Conservation (phyloP, 805 yeast genomes). For the Ogataea methylovora region DNA sequence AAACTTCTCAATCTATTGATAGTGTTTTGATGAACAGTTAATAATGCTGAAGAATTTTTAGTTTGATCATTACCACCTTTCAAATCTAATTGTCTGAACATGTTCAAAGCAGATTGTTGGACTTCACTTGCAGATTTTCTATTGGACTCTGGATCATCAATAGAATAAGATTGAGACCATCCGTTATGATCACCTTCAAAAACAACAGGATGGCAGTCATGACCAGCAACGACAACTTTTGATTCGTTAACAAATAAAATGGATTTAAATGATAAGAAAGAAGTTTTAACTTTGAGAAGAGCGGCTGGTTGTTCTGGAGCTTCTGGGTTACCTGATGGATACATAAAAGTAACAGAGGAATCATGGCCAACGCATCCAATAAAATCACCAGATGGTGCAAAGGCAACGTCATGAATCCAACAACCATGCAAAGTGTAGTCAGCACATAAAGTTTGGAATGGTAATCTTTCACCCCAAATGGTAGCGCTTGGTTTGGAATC, state of each 20-base stretch:
- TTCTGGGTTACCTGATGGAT: slow-evolving; percentile 59
- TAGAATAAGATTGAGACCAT: slow-evolving; percentile 45
- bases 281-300: slow-evolving; percentile 51
- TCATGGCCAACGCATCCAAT: slow-evolving; percentile 84
- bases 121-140: slow-evolving; percentile 46
- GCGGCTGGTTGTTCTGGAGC: slow-evolving; percentile 48
- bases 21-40: slow-evolving; percentile 87
- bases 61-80: slow-evolving; percentile 64
- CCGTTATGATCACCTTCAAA: slow-evolving; percentile 70
- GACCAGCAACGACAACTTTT: slow-evolving; percentile 82
- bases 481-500: slow-evolving; percentile 77
- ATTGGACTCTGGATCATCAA: slow-evolving; percentile 49
- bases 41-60: slow-evolving; percentile 39
- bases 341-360: slow-evolving; percentile 72
- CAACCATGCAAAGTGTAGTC: slow-evolving; percentile 68
- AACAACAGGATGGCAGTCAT: slow-evolving; percentile 83
- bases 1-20: slow-evolving; percentile 58
- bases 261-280: slow-evolving; percentile 74
- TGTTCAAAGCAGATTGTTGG: slow-evolving; percentile 76
- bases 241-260: slow-evolving; percentile 61
- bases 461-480: slow-evolving; percentile 92
- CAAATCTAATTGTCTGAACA: slow-evolving; percentile 92
- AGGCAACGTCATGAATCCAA: slow-evolving; percentile 88
- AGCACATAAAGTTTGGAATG: slow-evolving; percentile 87
- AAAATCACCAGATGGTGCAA: slow-evolving; percentile 72